Evolutionary conservation across 176 grass and related monocot genomes (phyloP), one percentile per base, ranked within the genome.

Genomic region (Carex scoparia): DNA sequence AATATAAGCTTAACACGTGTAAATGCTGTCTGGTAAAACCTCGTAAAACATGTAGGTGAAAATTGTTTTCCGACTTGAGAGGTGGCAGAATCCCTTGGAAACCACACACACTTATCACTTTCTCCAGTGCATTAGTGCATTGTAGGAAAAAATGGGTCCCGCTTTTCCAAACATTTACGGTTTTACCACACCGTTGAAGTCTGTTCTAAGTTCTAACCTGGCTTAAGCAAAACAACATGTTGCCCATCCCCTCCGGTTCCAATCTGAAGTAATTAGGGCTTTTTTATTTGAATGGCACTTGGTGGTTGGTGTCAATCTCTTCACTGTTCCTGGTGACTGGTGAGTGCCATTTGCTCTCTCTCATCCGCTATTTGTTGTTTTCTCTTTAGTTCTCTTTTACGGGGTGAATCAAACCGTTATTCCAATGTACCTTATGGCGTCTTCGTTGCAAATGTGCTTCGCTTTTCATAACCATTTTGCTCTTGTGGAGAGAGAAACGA

Each of bases 71-170:
- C 59, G 33, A 64, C 2, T 81, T 81, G 59, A 65, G 79, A 81
- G 59, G 59, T 61, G 79, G 63, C 81, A 83, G 81, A 83, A 83
- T 83, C 81, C 81, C 81, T 83, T 18, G 81, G 62, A 83, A 83
- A 83, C 81, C 37, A 46, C 61, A 60, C 62, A 32, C 62, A 83
- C 81, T 68, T 12, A 68, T 69, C 61, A 54, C 11, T 65, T 66
- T 68, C 81, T 83, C 19, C 16, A 83, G 12, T 83, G 3, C n/a
- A 57, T 57, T 33, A 83, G 12, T 83, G 3, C n/a, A 57, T 57
- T 33, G 51, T 78, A 78, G 1, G 27, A 78, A 31, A 77, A 49
- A 77, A 49, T 66, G 63, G 59, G 38, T 10, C 80, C 61, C 63
- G 13, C 60, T 35, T 66, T 83, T 15, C 18, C 62, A 83, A 7